Base-by-base conservation (phyloP, 495 filamentous ascomycete species). In the Trichoderma erinaceum region DNA sequence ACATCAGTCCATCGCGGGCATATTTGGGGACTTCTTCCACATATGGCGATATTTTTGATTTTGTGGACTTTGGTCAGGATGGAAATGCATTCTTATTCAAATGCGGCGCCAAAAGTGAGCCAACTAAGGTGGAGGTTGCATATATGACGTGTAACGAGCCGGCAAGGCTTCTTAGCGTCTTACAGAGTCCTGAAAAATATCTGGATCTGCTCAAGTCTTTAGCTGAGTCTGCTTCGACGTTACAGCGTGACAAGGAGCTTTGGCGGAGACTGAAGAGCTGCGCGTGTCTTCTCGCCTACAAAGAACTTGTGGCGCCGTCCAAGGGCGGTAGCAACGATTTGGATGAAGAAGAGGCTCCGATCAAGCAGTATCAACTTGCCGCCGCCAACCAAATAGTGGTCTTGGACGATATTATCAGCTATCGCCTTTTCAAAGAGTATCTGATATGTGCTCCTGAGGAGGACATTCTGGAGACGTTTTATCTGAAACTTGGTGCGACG, bases 21-120 rank as follows among this genome's bases (percentile, higher is more conserved):
- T 97, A 95, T 77, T 82, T 99, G 8, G 89, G 90, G 27, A 85
- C 83, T 29, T 88, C 88, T 68, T 80, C 87, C 25, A 85, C 84
- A 15, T 98, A 93, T 71, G 88, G 85, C 46, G 91, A 95, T 35
- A 92, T 99, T 21, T 97, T 98, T 70, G 93, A 97, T 75, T 99
- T 97, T 77, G 92, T 98, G 4, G 90, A 97, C 75, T 97, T 97
- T 78, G 92, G 93, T 4, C 75, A 83, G 65, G 87, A 93, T 72
- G 94, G 92, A 4, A 97, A 98, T 71, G 79, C 89, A 0, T 98
- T 99, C 73, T 80, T 99, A 7, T 82, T 92, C 71, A 88, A 89
- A 65, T 89, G 91, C 67, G 96, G 96, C 3, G 92, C 92, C 4
- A 97, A 94, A 74, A 85, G 86, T 66, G 94, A 98, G 74, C 96